Conservation (phyloP, 1,139 yeast genomes). For the Pichia sp. region DNA sequence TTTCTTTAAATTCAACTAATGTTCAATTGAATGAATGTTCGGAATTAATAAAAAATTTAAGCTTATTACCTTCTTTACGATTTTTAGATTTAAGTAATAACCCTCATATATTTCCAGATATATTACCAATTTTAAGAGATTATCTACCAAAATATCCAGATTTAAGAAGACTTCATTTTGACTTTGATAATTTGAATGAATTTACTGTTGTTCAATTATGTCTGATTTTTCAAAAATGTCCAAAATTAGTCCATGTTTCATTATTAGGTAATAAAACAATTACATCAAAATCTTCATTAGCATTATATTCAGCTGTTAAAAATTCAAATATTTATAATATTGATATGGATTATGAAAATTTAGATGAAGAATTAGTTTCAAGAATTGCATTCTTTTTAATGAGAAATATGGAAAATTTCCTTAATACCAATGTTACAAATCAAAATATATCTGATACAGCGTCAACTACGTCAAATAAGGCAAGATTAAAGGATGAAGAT, state of each 20-base stretch:
- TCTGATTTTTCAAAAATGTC: constrained; percentile 63
- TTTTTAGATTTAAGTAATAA: constrained; percentile 74
- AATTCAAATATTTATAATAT: constrained; percentile 64
- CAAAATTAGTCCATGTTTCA: constrained; percentile 69
- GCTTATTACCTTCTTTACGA: constrained; percentile 51
- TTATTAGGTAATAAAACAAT: constrained; percentile 58
- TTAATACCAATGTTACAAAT: constrained; percentile 30
- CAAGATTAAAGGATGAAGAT: constrained; percentile 34
- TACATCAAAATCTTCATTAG: constrained; percentile 54
- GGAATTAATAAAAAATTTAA: constrained; percentile 45
- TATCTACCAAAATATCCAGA: constrained; percentile 60
- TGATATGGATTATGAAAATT: constrained; percentile 68
- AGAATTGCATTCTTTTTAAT: constrained; percentile 76
- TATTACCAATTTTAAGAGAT: constrained; percentile 55
- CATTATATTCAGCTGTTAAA: constrained; percentile 69
- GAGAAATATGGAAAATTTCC: constrained; percentile 68
- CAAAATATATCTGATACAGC: constrained; percentile 7
- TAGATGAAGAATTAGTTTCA: constrained; percentile 67
- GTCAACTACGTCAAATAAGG: constrained; percentile 5
- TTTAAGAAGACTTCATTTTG: constrained; percentile 71
- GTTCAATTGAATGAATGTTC: constrained; percentile 50
- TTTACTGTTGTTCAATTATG: constrained; percentile 63
- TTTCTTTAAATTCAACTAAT: constrained; percentile 68
- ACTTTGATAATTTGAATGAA: constrained; percentile 58
- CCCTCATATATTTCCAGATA: constrained; percentile 67